These are phyloP conservation scores for Fraxinus nigra DNA, from an alignment of 305 asterid genomes.

Conservation along the genomic window DNA sequence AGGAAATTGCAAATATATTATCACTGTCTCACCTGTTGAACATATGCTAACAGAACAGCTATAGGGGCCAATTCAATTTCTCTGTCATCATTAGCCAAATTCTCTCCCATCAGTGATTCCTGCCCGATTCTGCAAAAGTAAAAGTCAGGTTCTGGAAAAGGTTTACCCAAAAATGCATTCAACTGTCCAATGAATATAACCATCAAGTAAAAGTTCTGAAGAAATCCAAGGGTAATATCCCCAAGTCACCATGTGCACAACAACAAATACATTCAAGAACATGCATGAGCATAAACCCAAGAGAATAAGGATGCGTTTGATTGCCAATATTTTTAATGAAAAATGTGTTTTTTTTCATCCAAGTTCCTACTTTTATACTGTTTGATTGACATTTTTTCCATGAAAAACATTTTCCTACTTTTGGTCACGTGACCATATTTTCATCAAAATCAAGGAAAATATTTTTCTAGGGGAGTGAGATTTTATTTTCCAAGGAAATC, in stretches of 20 bases:
- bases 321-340: too few species aligned
- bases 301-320: not conserved
- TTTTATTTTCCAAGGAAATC: too few species aligned
- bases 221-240: not conserved
- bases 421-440: too few species aligned
- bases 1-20: not conserved
- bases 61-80: conserved; percentile 88
- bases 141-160: conserved; percentile 11
- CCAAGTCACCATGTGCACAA: not conserved
- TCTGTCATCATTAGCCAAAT: conserved; percentile 66
- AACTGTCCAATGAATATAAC: not conserved
- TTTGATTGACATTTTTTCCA: too few species aligned
- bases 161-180: conserved; percentile 4
- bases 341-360: too few species aligned
- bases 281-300: not conserved
- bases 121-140: conserved; percentile 73
- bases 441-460: too few species aligned
- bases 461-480: too few species aligned
- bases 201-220: not conserved
- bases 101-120: conserved; percentile 83
- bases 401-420: too few species aligned
- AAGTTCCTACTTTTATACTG: too few species aligned
- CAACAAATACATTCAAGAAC: not conserved
- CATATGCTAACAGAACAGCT: conserved; percentile 86
- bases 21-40: conserved; percentile 60